These are phyloP conservation scores for Rhizophagus sp. DNA, from an alignment of 192 early-diverging fungal genomes.

Conservation along the genomic window DNA sequence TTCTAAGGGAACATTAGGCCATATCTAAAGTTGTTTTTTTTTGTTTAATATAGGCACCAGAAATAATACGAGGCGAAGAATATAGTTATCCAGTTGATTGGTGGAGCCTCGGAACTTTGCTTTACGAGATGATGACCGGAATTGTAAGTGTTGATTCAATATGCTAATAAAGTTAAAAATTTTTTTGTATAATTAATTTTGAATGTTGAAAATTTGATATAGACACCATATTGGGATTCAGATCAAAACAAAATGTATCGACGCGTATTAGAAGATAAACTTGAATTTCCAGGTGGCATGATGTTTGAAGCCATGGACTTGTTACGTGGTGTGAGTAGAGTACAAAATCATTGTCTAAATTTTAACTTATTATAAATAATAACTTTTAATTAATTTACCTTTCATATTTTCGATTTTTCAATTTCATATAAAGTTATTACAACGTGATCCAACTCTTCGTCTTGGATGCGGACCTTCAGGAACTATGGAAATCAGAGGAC, in stretches of 20 bases:
- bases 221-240: conserved; percentile 62
- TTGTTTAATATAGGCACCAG: conserved; percentile 68
- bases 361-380: not conserved
- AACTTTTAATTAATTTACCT: not conserved
- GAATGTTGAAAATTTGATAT: not conserved
- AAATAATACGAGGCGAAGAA: conserved; percentile 57
- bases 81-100: conserved; percentile 84
- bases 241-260: conserved; percentile 61
- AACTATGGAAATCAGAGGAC: conserved; percentile 64
- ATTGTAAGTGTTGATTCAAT: conserved; percentile 35
- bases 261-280: conserved; percentile 53
- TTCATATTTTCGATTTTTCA: no score
- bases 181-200: not conserved
- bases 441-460: conserved; percentile 59
- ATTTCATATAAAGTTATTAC: conserved; percentile 39
- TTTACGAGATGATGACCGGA: conserved; percentile 92
- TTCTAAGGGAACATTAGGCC: not conserved
- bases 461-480: conserved; percentile 64
- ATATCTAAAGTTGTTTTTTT: not conserved
- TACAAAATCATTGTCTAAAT: not conserved
- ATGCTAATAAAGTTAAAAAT: no score
- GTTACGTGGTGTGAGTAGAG: conserved; percentile 48
- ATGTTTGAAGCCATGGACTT: conserved; percentile 47
- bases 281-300: conserved; percentile 51
- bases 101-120: conserved; percentile 91